These are phyloP conservation scores for Holtermanniella nyarrowii DNA, from an alignment of 768 basidiomycete genomes.

Conservation along the genomic window DNA sequence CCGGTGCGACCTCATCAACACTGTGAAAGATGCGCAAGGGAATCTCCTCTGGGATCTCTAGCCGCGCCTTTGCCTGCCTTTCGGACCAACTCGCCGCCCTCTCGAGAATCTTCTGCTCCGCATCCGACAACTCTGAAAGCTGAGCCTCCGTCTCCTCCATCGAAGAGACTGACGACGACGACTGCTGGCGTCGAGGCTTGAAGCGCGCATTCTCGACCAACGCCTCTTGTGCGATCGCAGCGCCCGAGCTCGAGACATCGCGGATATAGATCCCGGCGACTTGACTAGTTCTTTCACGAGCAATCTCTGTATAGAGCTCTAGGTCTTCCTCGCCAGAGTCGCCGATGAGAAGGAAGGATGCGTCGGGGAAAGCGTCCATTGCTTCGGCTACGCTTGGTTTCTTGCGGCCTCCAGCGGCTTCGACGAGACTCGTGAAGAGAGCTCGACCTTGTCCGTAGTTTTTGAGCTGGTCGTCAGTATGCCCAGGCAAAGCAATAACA, in stretches of 20 bases:
- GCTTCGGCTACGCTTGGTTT: conserved; percentile 64
- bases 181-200: neutral
- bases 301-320: conserved; percentile 73
- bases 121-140: conserved; percentile 3
- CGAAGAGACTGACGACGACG: neutral
- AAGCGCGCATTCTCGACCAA: neutral
- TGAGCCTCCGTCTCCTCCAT: neutral
- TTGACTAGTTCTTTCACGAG: conserved; percentile 54
- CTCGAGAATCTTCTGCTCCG: conserved; percentile 11
- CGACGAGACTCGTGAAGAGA: conserved; percentile 70
- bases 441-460: conserved; percentile 62
- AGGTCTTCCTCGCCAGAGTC: conserved; percentile 93
- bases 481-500: neutral
- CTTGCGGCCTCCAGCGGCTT: conserved; percentile 69
- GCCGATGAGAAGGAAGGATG: conserved; percentile 73
- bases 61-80: conserved; percentile 1
- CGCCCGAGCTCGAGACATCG: conserved; percentile 49
- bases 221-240: conserved; percentile 1
- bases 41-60: neutral
- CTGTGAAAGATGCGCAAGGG: conserved; percentile 3
- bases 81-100: conserved; percentile 9
- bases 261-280: conserved; percentile 74
- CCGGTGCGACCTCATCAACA: conserved; percentile 4
- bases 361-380: conserved; percentile 60
- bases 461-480: conserved; percentile 46